Evolutionary conservation across 2,329 filamentous ascomycete species (phyloP).

Genomic region (Pyricularia grisea): DNA sequence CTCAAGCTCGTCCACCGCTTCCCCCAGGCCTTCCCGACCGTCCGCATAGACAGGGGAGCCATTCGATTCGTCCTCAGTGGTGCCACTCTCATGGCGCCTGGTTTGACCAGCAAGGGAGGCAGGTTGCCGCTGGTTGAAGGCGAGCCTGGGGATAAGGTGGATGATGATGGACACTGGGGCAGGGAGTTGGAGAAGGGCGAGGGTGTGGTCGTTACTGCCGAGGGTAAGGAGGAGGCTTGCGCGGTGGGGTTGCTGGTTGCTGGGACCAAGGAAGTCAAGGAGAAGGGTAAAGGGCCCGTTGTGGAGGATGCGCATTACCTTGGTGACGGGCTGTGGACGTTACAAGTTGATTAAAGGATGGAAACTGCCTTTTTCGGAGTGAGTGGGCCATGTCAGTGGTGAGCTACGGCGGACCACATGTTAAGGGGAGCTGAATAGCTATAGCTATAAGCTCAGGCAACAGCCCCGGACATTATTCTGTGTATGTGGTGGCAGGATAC

Average conservation of each 20-base stretch:
- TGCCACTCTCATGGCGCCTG: slow-evolving; percentile 92
- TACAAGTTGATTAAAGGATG: slow-evolving; percentile 37
- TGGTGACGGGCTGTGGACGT: slow-evolving; percentile 86
- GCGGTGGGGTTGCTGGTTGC: slow-evolving; percentile 76
- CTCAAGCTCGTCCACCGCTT: slow-evolving; percentile 84
- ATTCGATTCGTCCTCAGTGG: slow-evolving; percentile 94
- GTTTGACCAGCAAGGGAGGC: slow-evolving; percentile 76
- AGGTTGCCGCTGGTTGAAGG: slow-evolving; percentile 52
- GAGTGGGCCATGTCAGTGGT: not conserved
- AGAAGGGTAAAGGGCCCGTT: slow-evolving; percentile 86
- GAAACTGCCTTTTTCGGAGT: not conserved
- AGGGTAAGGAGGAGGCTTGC: slow-evolving; percentile 89
- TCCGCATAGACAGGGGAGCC: slow-evolving; percentile 89
- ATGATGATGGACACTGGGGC: slow-evolving; percentile 46
- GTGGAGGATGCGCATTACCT: slow-evolving; percentile 91
- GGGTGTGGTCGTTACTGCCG: slow-evolving; percentile 80
- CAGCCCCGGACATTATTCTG: not conserved
- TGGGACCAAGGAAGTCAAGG: slow-evolving; percentile 86
- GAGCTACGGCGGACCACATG: not conserved
- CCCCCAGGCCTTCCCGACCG: slow-evolving; percentile 69
- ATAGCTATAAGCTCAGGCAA: not conserved
- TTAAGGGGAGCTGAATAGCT: not conserved
- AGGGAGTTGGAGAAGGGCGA: slow-evolving; percentile 68
- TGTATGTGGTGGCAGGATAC: not conserved
- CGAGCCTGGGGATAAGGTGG: slow-evolving; percentile 26